Evolutionary conservation across 495 filamentous ascomycete species (phyloP), one percentile per base, ranked within the genome.

Genomic region (Collariella sp.): DNA sequence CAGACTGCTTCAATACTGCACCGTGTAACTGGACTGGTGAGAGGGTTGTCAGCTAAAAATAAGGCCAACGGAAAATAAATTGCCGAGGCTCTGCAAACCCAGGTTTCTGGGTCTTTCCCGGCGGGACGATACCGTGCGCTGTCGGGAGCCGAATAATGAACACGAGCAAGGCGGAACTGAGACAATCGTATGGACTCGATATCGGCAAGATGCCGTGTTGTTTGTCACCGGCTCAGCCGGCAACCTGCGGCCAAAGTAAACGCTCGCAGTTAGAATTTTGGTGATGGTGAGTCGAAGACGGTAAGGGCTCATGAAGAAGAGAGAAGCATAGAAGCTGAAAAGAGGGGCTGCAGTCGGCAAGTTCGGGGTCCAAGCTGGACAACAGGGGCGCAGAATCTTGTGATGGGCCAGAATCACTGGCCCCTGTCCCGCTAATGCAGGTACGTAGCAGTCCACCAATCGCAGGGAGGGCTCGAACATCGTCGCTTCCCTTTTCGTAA

Each of bases 1-100:
- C 49, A 43, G n/a, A 43, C 34, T 2, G 39, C 38, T 18, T 43
- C 39, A 52, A 52, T 52, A 52, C 41, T 52, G 38, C 15, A 38
- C 26, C 26, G 4, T 26, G 26, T 52, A 24, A 38, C 49, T 1
- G 24, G 24, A 43, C 18, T 12, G 49, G 18, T 26, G 15, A 38
- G 11, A 38, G 20, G 10, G 16, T 42, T 18, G 13, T 39, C 23
- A 16, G 31, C 48, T 50, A 50, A 50, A 50, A 50, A 50, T 40
- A 40, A 50, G 2, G 26, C n/a, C 7, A 11, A 26, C 16, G 24
- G 26, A 13, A 6, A 39, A 39, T 3, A n/a, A 47, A 22, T 4
- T 47, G 45, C 11, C 31, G 45, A 47, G 29, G 29, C 19, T 6
- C 3, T 29, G 19, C 19, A 29, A 7, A 41, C 9, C 48, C 38